Percentiles rank a stretch among this genome's conserved stretches.
These are phyloP conservation scores for Pseudogymnoascus sp. DNA, from an alignment of 2,329 filamentous ascomycete genomes.

Conservation along the genomic window DNA sequence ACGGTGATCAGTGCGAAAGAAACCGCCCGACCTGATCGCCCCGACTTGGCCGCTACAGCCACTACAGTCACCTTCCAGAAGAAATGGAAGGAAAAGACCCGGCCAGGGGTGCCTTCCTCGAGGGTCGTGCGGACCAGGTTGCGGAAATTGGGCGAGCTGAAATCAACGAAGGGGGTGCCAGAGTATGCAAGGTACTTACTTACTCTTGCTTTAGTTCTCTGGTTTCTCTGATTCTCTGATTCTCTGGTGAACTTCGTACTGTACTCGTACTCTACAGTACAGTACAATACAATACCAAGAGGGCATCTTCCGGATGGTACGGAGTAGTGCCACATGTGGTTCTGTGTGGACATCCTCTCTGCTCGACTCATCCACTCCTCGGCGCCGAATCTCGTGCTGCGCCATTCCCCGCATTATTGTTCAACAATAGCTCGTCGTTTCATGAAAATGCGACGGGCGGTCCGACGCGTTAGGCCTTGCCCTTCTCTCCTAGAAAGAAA, in stretches of 20 bases:
- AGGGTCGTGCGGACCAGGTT: conserved; percentile 5
- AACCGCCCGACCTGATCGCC: neutral
- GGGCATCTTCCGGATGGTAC: neutral
- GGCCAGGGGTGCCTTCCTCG: neutral
- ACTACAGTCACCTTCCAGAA: neutral
- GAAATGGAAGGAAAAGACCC: neutral
- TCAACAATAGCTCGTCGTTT: neutral
- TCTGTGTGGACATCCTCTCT: neutral
- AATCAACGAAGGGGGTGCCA: neutral
- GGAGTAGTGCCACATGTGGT: neutral
- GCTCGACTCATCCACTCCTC: neutral
- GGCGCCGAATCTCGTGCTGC: neutral
- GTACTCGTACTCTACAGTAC: neutral
- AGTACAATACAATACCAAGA: neutral
- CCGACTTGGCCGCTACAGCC: neutral
- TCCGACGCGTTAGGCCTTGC: neutral
- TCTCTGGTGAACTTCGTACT: neutral
- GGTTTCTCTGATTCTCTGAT: too few relatives aligned
- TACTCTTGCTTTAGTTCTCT: too few relatives aligned
- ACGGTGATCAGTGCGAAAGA: conserved; percentile 3
- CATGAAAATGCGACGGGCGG: neutral
- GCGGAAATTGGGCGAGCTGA: conserved; percentile 1
- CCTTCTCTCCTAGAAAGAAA: neutral
- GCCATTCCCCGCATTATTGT: neutral
- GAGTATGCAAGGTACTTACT: neutral